phyloP scores from a whole-genome alignment of 129 eudicot genomes.

The Flaveria robusta region DNA sequence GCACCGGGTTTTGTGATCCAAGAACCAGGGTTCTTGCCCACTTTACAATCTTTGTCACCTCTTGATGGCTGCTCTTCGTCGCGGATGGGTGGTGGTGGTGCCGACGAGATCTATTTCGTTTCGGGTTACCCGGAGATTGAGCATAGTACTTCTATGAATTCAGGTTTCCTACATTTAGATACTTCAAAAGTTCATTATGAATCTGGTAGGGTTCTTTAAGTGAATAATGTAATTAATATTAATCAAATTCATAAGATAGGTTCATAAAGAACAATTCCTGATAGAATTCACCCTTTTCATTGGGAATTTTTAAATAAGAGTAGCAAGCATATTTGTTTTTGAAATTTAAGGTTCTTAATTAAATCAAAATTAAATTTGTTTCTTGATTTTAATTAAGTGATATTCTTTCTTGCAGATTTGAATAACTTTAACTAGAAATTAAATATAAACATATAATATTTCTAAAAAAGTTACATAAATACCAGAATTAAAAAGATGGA shows the following conservation, averaged over 20 bases:
- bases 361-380: not conserved
- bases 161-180: slow-evolving; percentile 43
- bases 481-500: not conserved
- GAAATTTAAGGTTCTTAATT: not conserved
- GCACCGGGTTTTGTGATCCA: slow-evolving; percentile 20
- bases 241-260: not conserved
- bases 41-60: slow-evolving; percentile 21
- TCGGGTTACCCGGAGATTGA: slow-evolving; percentile 41
- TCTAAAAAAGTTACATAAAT: not conserved
- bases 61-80: slow-evolving; percentile 35
- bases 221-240: not conserved
- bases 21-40: slow-evolving; percentile 19
- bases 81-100: slow-evolving; percentile 12
- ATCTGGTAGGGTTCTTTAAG: slow-evolving; percentile 44
- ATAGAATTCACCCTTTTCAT: not conserved
- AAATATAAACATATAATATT: not conserved
- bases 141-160: slow-evolving; percentile 30
- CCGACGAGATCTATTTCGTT: slow-evolving; percentile 21
- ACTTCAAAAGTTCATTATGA: slow-evolving; percentile 45
- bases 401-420: not conserved
- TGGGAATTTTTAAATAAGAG: not conserved
- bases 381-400: not conserved
- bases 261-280: not conserved
- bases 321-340: too few relatives aligned
- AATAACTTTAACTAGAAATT: not conserved